These are phyloP conservation scores for Dispira parvispora DNA, from an alignment of 192 early-diverging fungal genomes.

Conservation along the genomic window DNA sequence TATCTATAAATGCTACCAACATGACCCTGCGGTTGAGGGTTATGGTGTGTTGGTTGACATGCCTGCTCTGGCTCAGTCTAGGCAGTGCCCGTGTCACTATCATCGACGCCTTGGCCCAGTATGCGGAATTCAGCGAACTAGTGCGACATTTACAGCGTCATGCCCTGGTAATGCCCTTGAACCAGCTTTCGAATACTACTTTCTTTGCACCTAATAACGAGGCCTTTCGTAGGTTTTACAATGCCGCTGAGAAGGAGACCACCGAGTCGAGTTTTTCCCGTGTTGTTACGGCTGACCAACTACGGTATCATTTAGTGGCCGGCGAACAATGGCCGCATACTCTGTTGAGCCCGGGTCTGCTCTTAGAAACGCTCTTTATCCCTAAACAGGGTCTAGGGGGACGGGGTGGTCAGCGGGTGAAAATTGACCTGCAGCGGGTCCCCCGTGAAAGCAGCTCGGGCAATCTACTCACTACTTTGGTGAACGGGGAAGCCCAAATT, in stretches of 20 bases:
- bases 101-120: constrained; percentile 37
- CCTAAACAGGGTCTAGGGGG: constrained; percentile 6
- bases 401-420: background rate
- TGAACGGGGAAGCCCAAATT: background rate
- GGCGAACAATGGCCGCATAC: constrained; percentile 8
- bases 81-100: constrained; percentile 9
- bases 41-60: too few species aligned
- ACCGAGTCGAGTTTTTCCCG: constrained; percentile 12
- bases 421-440: background rate
- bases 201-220: constrained; percentile 41
- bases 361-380: background rate
- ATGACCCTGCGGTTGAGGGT: too few species aligned
- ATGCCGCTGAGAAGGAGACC: background rate
- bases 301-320: constrained; percentile 26
- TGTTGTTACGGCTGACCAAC: constrained; percentile 21
- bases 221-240: constrained; percentile 23
- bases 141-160: constrained; percentile 34
- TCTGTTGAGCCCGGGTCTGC: background rate
- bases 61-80: background rate
- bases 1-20: too few species aligned
- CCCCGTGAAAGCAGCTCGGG: background rate
- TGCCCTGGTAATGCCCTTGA: constrained; percentile 34
- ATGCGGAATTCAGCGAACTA: constrained; percentile 29
- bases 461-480: background rate
- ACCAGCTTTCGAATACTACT: constrained; percentile 33